Percentiles rank a stretch among this genome's conserved stretches.
These are phyloP conservation scores for Colletotrichum brevisporum DNA, from an alignment of 2,329 filamentous ascomycete species.

Conservation along the genomic window DNA sequence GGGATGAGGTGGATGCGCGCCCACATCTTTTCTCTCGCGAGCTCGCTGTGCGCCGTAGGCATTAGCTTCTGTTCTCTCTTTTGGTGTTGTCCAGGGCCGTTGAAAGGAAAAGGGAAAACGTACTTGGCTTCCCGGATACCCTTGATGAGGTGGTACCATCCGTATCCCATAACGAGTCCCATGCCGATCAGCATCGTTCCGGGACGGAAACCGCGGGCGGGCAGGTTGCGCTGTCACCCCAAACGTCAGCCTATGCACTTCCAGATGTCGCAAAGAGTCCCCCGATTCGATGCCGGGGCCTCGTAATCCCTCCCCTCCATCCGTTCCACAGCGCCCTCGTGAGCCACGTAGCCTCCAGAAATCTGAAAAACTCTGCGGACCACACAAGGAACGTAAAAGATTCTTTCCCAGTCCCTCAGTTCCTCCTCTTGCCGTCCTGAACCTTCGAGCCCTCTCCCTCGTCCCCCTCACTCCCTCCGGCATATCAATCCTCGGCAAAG, in stretches of 20 bases:
- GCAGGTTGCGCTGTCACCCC: constrained; percentile 83
- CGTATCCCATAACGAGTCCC: constrained; percentile 86
- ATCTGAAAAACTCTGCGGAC: no score
- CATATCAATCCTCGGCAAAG: no score
- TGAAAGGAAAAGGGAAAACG: constrained; percentile 50
- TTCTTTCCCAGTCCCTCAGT: background rate
- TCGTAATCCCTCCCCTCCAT: background rate
- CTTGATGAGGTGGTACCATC: constrained; percentile 87
- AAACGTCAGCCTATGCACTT: constrained; percentile 40
- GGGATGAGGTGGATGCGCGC: constrained; percentile 94
- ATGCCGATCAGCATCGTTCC: constrained; percentile 82
- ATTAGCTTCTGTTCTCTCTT: background rate
- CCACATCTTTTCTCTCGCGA: constrained; percentile 98
- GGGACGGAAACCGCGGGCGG: constrained; percentile 90
- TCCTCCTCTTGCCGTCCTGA: background rate
- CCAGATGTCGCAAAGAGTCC: background rate
- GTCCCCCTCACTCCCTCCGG: background rate
- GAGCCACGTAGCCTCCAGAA: no score
- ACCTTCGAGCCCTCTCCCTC: background rate
- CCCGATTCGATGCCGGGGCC: background rate
- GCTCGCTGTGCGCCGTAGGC: constrained; percentile 73
- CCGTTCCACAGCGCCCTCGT: no score
- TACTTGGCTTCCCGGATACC: constrained; percentile 95
- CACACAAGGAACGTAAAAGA: no score
- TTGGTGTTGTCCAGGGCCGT: no score